Evolutionary conservation across 2,329 filamentous ascomycete genomes (phyloP), one percentile per base, ranked within the genome.

Genomic region (Aspergillus quadricinctus): DNA sequence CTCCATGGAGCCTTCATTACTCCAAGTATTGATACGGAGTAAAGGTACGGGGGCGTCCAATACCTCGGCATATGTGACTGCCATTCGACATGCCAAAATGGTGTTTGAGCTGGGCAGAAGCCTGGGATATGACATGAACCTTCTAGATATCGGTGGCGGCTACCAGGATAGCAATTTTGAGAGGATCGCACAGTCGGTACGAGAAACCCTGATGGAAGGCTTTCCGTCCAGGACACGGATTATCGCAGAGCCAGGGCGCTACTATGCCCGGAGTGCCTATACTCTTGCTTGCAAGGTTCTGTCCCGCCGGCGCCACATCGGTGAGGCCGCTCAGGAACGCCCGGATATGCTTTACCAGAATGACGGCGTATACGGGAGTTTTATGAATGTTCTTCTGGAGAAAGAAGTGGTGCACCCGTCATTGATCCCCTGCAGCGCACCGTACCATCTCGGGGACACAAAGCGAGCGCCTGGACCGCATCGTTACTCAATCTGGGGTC

Each of bases 271-370:
- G 9, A 58, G 48, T 14, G 58, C 59, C 5, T 68, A 62, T 53
- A 69, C 67, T 2, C 52, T 69, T 17, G 58, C 60, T 0, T 63
- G 55, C 31, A 58, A 60, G 14, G 60, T 69, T 3, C 64, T 69
- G 50, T 54, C 62, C 4, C 59, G 65, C 4, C 62, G 64, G 1
- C 31, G 54, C 11, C 59, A 61, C 46, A 52, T 61, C 17, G 54
- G 53, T 3, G 41, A 10, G 25, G 53, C 37, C 9, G 45, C 46
- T 4, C 31, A 14, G 14, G 10, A 17, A 5, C n/a, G 31, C 50
- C 56, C 61, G 2, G 62, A 67, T 17, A 69, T 69, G 66, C 58
- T 69, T 6, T 69, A 69, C 43, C 61, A 63, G 21, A 69, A 68
- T 27, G 67, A 69, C 54, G 67, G 67, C 1, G 48, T 69, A 6